These are phyloP conservation scores for Wilcoxina mikolae DNA, from an alignment of 495 filamentous ascomycete genomes.

Conservation along the genomic window DNA sequence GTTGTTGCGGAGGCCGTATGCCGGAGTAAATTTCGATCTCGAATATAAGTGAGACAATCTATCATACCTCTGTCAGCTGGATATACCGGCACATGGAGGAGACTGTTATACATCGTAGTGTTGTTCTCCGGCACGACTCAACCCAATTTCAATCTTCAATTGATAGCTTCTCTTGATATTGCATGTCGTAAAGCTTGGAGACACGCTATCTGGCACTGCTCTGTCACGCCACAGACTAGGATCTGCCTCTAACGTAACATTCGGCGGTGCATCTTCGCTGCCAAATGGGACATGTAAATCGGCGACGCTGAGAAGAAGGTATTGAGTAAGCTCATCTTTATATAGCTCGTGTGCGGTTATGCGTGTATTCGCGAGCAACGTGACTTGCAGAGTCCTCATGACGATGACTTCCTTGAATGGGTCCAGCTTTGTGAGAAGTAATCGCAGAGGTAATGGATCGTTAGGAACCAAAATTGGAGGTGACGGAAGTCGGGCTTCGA, in stretches of 20 bases:
- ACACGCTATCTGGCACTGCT: constrained; percentile 64
- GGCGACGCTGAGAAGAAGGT: constrained; percentile 9
- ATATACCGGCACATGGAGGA: too few relatives aligned
- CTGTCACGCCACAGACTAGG: constrained; percentile 50
- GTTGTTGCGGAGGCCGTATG: constrained; percentile 61
- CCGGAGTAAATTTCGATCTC: constrained; percentile 77
- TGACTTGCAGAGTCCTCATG: constrained; percentile 64
- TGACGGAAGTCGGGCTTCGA: constrained; percentile 74
- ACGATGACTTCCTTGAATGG: constrained; percentile 48
- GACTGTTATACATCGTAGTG: constrained; percentile 44
- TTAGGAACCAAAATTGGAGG: constrained; percentile 84
- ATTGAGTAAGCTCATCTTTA: constrained; percentile 45
- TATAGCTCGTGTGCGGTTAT: constrained; percentile 58
- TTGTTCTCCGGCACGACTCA: constrained; percentile 32
- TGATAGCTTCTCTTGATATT: constrained; percentile 73
- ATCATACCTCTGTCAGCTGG: too few relatives aligned
- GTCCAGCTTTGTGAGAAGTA: constrained; percentile 62
- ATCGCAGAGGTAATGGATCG: constrained; percentile 61
- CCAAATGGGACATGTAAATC: constrained; percentile 12
- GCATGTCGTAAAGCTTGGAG: constrained; percentile 75
- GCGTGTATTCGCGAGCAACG: constrained; percentile 61
- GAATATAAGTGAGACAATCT: constrained; percentile 57
- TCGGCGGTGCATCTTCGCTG: constrained; percentile 37
- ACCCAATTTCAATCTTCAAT: constrained; percentile 62
- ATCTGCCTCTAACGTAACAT: constrained; percentile 53